These are phyloP conservation scores for Quercus suber DNA, from an alignment of 306 rosid species.

Conservation along the genomic window DNA sequence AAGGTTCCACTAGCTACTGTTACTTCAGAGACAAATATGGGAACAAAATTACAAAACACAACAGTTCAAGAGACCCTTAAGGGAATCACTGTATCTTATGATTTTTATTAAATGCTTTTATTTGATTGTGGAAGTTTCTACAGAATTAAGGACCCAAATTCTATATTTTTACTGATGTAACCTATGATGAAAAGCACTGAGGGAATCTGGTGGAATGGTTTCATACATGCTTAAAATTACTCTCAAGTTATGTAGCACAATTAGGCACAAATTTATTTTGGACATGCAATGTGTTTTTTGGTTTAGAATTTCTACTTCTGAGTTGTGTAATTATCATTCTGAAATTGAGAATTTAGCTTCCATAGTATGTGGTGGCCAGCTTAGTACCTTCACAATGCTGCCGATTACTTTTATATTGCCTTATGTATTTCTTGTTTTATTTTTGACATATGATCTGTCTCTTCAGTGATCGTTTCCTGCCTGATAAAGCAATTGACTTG, in stretches of 20 bases:
- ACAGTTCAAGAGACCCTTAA: neutral
- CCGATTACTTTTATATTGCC: neutral
- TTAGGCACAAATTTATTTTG: neutral
- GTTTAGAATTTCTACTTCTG: neutral
- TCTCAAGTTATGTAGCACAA: neutral
- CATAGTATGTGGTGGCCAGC: neutral
- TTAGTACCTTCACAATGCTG: neutral
- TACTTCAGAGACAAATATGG: neutral
- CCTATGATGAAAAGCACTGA: neutral
- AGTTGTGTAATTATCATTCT: neutral
- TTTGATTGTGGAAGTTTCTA: neutral
- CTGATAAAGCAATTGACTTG: slow-evolving; percentile 94
- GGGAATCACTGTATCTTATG: neutral
- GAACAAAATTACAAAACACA: neutral
- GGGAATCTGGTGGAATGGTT: neutral
- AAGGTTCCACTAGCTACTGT: neutral
- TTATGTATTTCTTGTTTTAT: neutral
- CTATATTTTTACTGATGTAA: neutral
- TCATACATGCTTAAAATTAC: neutral
- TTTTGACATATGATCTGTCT: slow-evolving; percentile 11
- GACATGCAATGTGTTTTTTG: neutral
- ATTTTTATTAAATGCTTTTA: neutral
- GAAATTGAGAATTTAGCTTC: neutral
- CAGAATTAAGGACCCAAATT: neutral
- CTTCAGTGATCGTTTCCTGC: slow-evolving; percentile 88